Conservation (phyloP, 164 flowering plant genomes). For the Tetrastigma voinierianum region DNA sequence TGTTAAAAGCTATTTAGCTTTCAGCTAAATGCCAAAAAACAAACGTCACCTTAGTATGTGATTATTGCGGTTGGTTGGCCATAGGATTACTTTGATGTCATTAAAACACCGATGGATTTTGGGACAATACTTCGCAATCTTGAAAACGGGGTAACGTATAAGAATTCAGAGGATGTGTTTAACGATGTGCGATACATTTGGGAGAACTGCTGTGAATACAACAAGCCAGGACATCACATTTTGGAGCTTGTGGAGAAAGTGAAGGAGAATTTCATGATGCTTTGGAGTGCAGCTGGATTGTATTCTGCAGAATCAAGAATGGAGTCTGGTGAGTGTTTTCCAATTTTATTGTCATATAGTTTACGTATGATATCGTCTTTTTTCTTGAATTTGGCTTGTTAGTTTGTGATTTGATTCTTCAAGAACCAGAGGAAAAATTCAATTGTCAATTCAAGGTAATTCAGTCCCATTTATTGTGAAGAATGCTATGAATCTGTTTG, state of each 20-base stretch:
- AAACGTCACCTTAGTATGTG: no score
- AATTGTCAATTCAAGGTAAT: no score
- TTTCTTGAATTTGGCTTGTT: no score
- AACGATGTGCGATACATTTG: constrained; percentile 93
- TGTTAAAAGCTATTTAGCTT: neutral
- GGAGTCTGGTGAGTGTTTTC: constrained; percentile 39
- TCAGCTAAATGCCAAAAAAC: neutral
- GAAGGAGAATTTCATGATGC: constrained; percentile 83
- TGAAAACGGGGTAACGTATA: constrained; percentile 68
- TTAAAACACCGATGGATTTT: constrained; percentile 97
- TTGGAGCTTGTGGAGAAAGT: constrained; percentile 92
- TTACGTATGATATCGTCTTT: no score
- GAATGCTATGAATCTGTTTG: no score
- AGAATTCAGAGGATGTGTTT: constrained; percentile 76
- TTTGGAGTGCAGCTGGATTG: constrained; percentile 85
- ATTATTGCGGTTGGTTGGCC: constrained; percentile 9
- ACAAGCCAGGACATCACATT: constrained; percentile 91
- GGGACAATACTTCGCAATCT: constrained; percentile 89
- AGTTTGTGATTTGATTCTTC: no score
- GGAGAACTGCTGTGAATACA: constrained; percentile 87
- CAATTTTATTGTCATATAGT: neutral
- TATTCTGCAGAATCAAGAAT: constrained; percentile 42
- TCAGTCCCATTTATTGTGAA: no score
- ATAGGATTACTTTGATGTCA: constrained; percentile 96
- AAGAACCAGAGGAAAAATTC: no score